Evolutionary conservation across 2,329 filamentous ascomycete species (phyloP), one percentile per base, ranked within the genome.

Genomic region (Diaporthe sp.): DNA sequence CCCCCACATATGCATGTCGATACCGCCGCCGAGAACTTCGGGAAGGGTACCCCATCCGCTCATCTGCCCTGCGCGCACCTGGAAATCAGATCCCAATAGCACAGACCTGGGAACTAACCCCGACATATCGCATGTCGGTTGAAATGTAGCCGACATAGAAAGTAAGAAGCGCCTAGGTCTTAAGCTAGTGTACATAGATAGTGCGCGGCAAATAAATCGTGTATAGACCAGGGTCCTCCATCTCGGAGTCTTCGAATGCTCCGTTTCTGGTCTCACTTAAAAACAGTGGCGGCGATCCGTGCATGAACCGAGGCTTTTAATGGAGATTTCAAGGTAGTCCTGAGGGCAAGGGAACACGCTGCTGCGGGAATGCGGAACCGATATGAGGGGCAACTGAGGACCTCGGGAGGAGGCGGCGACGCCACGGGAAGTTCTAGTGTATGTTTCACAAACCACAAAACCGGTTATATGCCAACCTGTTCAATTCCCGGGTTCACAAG

Each of bases 371-470:
- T 51, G 61, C 61, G 42, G 61, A 66, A 35, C 61, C 30, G 27
- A 30, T 15, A 10, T n/a, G 61, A 65, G 61, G 61, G 61, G 61
- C 10, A 66, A 35, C 7, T 50, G 61, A 50, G 61, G n/a, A n/a
- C n/a, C n/a, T n/a, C n/a, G n/a, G n/a, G n/a, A n/a, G n/a, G 61
- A 50, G 42, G 17, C 22, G 30, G 17, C 30, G 13, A 37, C 22
- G 22, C 30, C 13, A 17, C 42, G 44, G 61, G 13, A 35, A 10
- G 5, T 42, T 12, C 30, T n/a, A n/a, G n/a, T n/a, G n/a, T 30
- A 56, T n/a, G 3, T 32, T 30, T 9, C 5, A 19, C 17, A 4
- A 63, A 47, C 17, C 4, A 25, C n/a, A 9, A 22, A 47, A 30
- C 39, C 19, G 59, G 39, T 5, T 47, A 32, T 15, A 4, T 22